A percentile compares a stretch with the other conserved stretches of the same genome.
Conservation (phyloP, 2,329 filamentous ascomycete species). For the Trichoderma sp. region DNA sequence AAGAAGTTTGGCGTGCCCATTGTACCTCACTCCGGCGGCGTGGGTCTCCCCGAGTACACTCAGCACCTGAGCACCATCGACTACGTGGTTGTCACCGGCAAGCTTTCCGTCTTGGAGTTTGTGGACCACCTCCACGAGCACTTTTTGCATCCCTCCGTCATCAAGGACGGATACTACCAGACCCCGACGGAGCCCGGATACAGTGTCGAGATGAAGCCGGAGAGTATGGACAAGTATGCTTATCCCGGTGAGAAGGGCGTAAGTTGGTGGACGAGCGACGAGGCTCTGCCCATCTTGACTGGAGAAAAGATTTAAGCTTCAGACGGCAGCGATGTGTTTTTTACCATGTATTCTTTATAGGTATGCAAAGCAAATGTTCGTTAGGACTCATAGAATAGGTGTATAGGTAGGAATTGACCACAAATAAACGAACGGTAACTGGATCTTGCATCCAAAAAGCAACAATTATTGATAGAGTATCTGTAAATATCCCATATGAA, state of each 20-base stretch:
- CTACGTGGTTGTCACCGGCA: constrained; percentile 81
- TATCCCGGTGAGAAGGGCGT: constrained; percentile 76
- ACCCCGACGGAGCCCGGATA: constrained; percentile 83
- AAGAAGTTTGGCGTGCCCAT: constrained; percentile 76
- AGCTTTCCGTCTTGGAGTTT: constrained; percentile 81
- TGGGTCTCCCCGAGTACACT: constrained; percentile 90
- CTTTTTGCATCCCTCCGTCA: constrained; percentile 76
- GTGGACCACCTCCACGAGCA: constrained; percentile 94
- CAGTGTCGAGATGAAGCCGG: constrained; percentile 89
- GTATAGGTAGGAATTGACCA: not conserved
- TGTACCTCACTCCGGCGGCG: constrained; percentile 85
- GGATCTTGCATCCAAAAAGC: not conserved
- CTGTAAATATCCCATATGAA: no score
- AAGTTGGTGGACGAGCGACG: constrained; percentile 82
- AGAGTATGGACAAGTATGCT: constrained; percentile 76
- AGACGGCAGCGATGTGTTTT: not conserved
- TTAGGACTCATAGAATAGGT: not conserved
- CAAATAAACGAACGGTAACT: not conserved
- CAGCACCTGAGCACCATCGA: constrained; percentile 91
- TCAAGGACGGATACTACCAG: constrained; percentile 83
- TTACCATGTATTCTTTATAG: not conserved
- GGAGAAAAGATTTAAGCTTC: constrained; percentile 51
- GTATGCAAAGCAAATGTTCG: not conserved
- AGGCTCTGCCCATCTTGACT: constrained; percentile 73
- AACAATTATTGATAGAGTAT: not conserved